Base-by-base conservation (phyloP, 2,329 filamentous ascomycete genomes). In the Pestalotiopsis sp. region DNA sequence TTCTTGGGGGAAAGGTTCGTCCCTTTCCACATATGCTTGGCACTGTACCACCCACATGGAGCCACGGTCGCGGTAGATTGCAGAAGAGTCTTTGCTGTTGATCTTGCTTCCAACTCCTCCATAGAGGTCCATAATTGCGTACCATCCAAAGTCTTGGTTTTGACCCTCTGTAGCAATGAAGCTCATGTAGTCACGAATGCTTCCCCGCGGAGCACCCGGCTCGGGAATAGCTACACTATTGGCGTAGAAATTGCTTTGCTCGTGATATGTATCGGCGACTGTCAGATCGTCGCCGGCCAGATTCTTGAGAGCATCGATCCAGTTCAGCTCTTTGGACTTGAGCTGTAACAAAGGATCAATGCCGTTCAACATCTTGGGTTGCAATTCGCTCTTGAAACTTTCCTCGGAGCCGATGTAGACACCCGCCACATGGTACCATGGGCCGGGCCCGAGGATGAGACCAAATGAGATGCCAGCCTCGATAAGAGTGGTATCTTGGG, bases 51-150 rank as follows among this genome's bases (percentile, higher is more conserved):
- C 75, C 75, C 77, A 81, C 23, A 78, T 70, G 38, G 75, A 70
- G 67, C 77, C 68, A 11, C 79, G 76, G 62, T 76, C 74, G 5
- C 69, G 71, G 67, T 77, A 81, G 4, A 77, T 73, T 2, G 71
- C 71, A 67, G 66, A 69, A 14, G 20, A 6, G 17, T 67, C 67
- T 57, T 69, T 71, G 7, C 25, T 63, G 64, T 61, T 74, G 69
- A 81, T 80, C 64, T 73, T 73, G 61, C 78, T 80, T 58, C 76
- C 74, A 6, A 66, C 59, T 3, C 80, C 80, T 13, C 80, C 80
- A 59, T 78, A 80, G 7, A 81, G 71, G 65, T 80, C 76, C 11
- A 74, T 38, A 36, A 80, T 74, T 59, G 76, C 69, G 67, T 74
- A 81, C 73, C 78, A 81, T 14, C 64, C 62, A 31, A 78, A 70